Evolutionary conservation across 2,329 filamentous ascomycete genomes (phyloP).

Genomic region (Dryadomyces sulphureus): DNA sequence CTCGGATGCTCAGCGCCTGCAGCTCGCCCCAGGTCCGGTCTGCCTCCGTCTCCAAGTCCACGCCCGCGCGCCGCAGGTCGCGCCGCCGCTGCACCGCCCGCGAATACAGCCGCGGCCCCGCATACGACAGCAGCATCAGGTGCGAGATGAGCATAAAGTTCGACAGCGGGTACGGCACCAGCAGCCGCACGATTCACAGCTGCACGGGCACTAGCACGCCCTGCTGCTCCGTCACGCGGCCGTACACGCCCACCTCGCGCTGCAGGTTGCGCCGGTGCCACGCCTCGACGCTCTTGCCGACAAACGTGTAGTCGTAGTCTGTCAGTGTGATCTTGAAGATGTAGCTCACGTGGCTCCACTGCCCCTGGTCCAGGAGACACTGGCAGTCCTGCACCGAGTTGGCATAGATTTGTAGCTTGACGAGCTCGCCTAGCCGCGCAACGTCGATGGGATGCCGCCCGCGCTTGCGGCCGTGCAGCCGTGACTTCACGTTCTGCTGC

Average conservation of each 20-base stretch:
- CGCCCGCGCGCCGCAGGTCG: not conserved
- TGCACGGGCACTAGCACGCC: slow-evolving; percentile 8
- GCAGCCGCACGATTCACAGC: slow-evolving; percentile 6
- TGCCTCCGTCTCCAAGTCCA: not conserved
- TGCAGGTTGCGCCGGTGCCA: not conserved
- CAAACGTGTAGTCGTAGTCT: slow-evolving; percentile 4
- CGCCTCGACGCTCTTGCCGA: slow-evolving; percentile 6
- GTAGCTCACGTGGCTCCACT: slow-evolving; percentile 2
- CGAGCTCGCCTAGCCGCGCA: not conserved
- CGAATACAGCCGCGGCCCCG: slow-evolving; percentile 2
- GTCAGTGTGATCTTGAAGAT: slow-evolving; percentile 9
- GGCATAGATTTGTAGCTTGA: not conserved
- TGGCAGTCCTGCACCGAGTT: slow-evolving; percentile 2
- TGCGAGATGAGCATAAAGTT: slow-evolving; percentile 7
- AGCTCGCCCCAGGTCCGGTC: slow-evolving; percentile 5
- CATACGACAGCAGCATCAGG: slow-evolving; percentile 12
- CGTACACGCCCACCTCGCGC: slow-evolving; percentile 4
- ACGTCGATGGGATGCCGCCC: no score
- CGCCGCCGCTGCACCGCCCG: not conserved
- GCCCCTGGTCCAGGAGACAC: not conserved
- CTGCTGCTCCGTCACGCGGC: slow-evolving; percentile 4
- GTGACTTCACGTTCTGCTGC: not conserved
- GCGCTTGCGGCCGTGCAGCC: no score
- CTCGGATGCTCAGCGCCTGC: slow-evolving; percentile 1
- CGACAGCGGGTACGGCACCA: slow-evolving; percentile 3